phyloP scores from a whole-genome alignment of 768 basidiomycete species.

The Leccinum fibrillosum region DNA sequence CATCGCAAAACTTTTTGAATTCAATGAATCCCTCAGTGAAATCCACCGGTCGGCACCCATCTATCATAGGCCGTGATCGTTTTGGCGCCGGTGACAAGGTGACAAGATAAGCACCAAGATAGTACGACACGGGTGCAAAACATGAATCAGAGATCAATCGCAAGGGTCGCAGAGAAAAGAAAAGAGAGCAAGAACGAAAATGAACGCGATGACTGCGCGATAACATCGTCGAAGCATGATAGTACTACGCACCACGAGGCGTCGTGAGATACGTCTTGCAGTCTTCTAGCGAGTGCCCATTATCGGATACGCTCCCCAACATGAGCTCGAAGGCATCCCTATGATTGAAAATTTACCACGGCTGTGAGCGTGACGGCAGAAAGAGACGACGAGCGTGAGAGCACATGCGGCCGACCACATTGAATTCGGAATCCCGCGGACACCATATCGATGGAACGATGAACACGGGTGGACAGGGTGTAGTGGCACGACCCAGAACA shows the following conservation, averaged over 20 bases:
- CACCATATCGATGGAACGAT: background rate
- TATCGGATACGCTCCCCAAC: slow-evolving; percentile 73
- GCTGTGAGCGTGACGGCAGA: slow-evolving; percentile 10
- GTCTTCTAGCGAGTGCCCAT: slow-evolving; percentile 79
- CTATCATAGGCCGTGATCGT: slow-evolving; percentile 6
- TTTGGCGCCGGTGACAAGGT: background rate
- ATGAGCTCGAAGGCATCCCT: slow-evolving; percentile 89
- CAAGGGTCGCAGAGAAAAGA: background rate
- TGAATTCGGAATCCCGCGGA: slow-evolving; percentile 6
- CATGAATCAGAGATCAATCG: background rate
- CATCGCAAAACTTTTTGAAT: slow-evolving; percentile 84
- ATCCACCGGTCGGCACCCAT: slow-evolving; percentile 9
- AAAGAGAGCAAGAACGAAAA: background rate
- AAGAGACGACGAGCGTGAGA: slow-evolving; percentile 7
- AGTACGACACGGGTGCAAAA: background rate
- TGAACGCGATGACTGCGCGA: background rate
- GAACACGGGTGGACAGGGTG: background rate
- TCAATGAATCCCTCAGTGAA: slow-evolving; percentile 66
- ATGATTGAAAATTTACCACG: slow-evolving; percentile 13
- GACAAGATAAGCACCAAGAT: background rate
- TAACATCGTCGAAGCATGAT: background rate
- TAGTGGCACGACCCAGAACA: background rate
- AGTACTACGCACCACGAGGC: slow-evolving; percentile 44
- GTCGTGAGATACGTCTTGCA: slow-evolving; percentile 74
- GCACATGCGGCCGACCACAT: background rate